Conservation (phyloP, 371 early-diverging fungal genomes). For the Mortierella sp. region DNA sequence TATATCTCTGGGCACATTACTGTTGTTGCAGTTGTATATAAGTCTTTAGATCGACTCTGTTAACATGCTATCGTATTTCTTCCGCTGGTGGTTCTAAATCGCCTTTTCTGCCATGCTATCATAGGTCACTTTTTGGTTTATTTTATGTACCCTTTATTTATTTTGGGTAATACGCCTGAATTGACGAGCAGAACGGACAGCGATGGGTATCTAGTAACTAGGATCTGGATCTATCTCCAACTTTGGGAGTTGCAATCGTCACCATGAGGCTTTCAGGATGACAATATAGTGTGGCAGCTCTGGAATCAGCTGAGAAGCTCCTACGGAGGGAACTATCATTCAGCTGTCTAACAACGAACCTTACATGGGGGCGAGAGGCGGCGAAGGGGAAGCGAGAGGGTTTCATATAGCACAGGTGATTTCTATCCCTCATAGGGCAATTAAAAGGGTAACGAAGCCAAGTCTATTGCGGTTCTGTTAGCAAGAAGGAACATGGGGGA, state of each 20-base stretch:
- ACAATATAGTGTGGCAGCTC: too few relatives aligned
- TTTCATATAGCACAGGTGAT: neutral
- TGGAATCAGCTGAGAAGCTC: too few relatives aligned
- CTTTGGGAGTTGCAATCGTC: conserved; percentile 14
- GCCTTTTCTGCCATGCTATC: neutral
- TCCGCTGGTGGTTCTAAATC: too few relatives aligned
- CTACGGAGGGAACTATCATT: too few relatives aligned
- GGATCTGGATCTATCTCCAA: conserved; percentile 42
- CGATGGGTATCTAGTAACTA: conserved; percentile 50
- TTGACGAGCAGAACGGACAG: conserved; percentile 37
- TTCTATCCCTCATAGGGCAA: too few relatives aligned
- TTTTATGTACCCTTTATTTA: neutral
- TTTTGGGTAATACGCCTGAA: conserved; percentile 1
- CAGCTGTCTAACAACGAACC: conserved; percentile 36
- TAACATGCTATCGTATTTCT: too few relatives aligned
- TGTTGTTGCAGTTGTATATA: conserved; percentile 14
- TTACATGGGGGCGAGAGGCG: conserved; percentile 23
- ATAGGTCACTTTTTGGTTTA: neutral
- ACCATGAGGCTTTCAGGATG: conserved; percentile 46
- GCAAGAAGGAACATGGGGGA: too few relatives aligned
- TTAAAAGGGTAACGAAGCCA: too few relatives aligned
- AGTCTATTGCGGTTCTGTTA: too few relatives aligned
- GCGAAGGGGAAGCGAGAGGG: neutral
- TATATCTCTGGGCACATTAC: conserved; percentile 25
- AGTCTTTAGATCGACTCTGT: neutral